Evolutionary conservation across 2,329 filamentous ascomycete species (phyloP).

Genomic region (Fusarium praegraminearum): DNA sequence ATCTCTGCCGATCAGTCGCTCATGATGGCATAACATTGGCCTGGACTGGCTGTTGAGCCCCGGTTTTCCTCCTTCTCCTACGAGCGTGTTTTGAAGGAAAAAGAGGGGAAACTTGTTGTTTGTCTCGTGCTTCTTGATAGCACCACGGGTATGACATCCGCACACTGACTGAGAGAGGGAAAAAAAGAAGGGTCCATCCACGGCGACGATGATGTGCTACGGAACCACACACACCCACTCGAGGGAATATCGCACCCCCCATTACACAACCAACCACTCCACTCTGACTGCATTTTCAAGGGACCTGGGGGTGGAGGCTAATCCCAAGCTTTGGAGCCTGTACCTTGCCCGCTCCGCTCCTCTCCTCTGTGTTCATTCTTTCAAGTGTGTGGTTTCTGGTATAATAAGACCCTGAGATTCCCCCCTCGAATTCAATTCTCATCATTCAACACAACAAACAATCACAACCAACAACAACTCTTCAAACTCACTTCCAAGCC

Average conservation of each 20-base stretch:
- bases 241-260: slow-evolving; percentile 14
- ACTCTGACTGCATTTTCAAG: slow-evolving; percentile 35
- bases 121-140: slow-evolving; percentile 27
- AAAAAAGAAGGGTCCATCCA: slow-evolving; percentile 43
- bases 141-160: slow-evolving; percentile 27
- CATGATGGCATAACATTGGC: slow-evolving; percentile 37
- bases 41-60: slow-evolving; percentile 29
- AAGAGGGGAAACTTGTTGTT: slow-evolving; percentile 1
- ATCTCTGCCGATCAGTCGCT: slow-evolving; percentile 44
- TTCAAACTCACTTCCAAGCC: slow-evolving; percentile 17
- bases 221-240: slow-evolving; percentile 25
- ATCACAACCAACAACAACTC: slow-evolving; percentile 7
- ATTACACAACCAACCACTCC: slow-evolving; percentile 26
- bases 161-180: background rate
- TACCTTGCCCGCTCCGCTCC: slow-evolving; percentile 31
- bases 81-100: background rate
- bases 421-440: slow-evolving; percentile 5
- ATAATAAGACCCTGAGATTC: slow-evolving; percentile 44
- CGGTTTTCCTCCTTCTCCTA: slow-evolving; percentile 12
- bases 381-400: slow-evolving; percentile 24
- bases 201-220: slow-evolving; percentile 24
- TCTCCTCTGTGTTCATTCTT: slow-evolving; percentile 12
- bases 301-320: slow-evolving; percentile 43
- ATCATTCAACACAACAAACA: slow-evolving; percentile 19
- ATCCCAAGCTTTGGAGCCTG: slow-evolving; percentile 16